Evolutionary conservation across 176 grass and related monocot species (phyloP).

Genomic region (Triticum monococcum): DNA sequence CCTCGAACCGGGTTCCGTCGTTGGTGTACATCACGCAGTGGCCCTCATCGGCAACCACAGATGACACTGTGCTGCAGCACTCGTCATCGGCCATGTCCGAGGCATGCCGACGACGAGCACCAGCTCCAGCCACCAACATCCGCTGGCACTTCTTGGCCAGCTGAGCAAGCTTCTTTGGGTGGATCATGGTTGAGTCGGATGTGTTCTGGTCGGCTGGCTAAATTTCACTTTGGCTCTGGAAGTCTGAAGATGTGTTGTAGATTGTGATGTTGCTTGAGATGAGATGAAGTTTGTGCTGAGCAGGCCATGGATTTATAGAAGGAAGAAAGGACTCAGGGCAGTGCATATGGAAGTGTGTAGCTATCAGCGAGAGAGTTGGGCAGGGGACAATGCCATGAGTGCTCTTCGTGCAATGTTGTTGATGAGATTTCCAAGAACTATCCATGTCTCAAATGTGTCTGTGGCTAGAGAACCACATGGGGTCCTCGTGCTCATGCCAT

Average conservation of each 20-base stretch:
- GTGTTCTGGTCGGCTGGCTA: neutral
- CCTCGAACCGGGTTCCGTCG: neutral
- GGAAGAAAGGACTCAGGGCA: neutral
- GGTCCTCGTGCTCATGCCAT: neutral
- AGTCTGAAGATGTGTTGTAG: neutral
- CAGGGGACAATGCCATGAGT: slow-evolving; percentile 39
- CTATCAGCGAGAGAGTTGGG: neutral
- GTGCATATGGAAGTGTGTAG: neutral
- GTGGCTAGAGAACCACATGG: neutral
- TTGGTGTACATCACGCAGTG: neutral
- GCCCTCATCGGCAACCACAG: neutral
- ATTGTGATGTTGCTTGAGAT: neutral
- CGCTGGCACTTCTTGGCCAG: slow-evolving; percentile 48
- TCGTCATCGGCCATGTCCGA: neutral
- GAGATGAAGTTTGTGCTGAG: slow-evolving; percentile 12
- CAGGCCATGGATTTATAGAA: slow-evolving; percentile 30
- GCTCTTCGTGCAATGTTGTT: slow-evolving; percentile 21
- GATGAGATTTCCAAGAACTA: slow-evolving; percentile 1
- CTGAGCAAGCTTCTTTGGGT: slow-evolving; percentile 40
- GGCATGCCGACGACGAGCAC: neutral
- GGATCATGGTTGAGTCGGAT: slow-evolving; percentile 26
- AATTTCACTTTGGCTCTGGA: neutral
- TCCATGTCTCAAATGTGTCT: neutral
- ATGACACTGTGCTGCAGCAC: slow-evolving; percentile 1
- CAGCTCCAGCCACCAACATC: neutral